Conservation (phyloP, 106 monocot species). For the Dendrobium nobile region DNA sequence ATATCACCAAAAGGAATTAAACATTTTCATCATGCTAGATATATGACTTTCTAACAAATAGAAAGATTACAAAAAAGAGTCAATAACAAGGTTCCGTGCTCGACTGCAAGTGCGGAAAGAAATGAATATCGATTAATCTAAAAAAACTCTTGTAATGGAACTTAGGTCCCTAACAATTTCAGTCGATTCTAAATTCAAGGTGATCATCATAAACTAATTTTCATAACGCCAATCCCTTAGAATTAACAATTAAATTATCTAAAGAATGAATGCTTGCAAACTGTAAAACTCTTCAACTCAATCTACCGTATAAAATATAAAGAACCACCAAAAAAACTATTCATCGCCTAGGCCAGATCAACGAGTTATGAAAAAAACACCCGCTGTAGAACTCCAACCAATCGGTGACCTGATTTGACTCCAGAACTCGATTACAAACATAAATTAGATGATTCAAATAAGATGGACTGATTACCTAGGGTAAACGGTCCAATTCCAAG, state of each 20-base stretch:
- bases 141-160: background rate
- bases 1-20: background rate
- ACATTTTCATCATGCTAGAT: background rate
- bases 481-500: conserved; percentile 44
- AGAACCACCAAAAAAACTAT: too few relatives aligned
- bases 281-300: too few relatives aligned
- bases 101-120: background rate
- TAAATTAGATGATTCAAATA: background rate
- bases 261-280: too few relatives aligned
- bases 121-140: background rate
- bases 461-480: background rate
- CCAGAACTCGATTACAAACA: conserved; percentile 1
- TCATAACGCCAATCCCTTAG: background rate
- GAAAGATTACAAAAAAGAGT: too few relatives aligned
- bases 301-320: too few relatives aligned
- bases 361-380: background rate
- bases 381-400: background rate
- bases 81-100: background rate
- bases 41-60: background rate
- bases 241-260: too few relatives aligned
- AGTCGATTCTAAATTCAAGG: background rate
- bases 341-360: background rate
- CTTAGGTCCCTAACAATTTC: background rate
- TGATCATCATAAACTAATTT: background rate
- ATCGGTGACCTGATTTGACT: background rate